Base-by-base conservation (phyloP, 164 flowering plant species). In the Annona cherimola region DNA sequence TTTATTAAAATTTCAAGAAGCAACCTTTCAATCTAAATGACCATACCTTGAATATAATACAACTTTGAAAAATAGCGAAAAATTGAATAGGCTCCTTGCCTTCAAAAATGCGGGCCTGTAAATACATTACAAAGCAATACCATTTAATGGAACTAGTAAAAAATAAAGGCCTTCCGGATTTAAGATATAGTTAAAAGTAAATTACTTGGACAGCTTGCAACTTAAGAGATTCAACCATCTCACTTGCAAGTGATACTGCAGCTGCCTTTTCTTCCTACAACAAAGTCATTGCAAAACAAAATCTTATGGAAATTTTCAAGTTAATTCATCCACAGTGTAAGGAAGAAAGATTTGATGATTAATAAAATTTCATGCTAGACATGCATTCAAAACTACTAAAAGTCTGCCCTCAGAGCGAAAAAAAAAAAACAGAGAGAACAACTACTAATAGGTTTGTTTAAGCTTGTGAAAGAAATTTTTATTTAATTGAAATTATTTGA, bases 61-160 rank as follows among this genome's bases (percentile, higher is more conserved):
- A 92, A 86, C 93, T 89, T 79, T 96, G 99, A 64, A 93, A 86
- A 77, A 96, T 86, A 57, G 93, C 81, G 76, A 84, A 86, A 73
- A 96, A 92, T 79, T 86, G 98, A 72, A 93, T 83, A 2, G 98
- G 94, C 78, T 96, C 99, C 71, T 78, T 84, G 76, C 97, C 99
- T 83, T 96, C 98, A 76, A 86, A 87, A 42, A 96, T 81, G 61
- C 89, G 87, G 74, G 92, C 97, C 99, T 96, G 78, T 26, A 71
- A 41, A 73, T 63, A 67, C 63, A 73, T 19, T 72, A 70, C 26
- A 18, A 79, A 39, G 65, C 8, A 64, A 55, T 50, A 50, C 35
- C 35, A 50, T 54, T 9, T 4, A 61, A 68, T 35, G 41, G 14
- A 35, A 63, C 57, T 9, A 26, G 14, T 39, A 41, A 26, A 41